Base-by-base conservation (phyloP, 305 asterid genomes). In the Fraxinus nigra region DNA sequence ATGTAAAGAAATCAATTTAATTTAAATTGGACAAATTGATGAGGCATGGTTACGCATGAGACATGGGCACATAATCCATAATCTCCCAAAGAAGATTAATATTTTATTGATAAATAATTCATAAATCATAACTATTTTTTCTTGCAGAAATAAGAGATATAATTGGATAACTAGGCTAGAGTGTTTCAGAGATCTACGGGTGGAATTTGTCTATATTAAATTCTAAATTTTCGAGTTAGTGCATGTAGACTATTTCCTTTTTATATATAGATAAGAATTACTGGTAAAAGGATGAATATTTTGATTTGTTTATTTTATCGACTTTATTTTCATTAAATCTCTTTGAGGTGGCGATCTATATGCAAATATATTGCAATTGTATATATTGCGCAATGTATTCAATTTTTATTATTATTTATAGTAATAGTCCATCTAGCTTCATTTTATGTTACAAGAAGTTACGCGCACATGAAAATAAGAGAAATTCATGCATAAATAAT, bases 1-100 rank as follows among this genome's bases (percentile, higher is more conserved):
- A 14, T 75, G 69, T 11, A 78, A 75, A 72, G 70, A 81, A 69
- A 59, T 67, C 4, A 28, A 5, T 67, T 59, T 59, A 59, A 59
- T 59, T 59, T 20, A 59, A 7, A 8, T 20, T 9, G 32, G 70
- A 67, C 3, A 26, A 3, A 28, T 63, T 28, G 33, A 9, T 26
- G 35, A 24, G 73, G 73, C 34, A 26, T 22, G 34, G 35, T 24
- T 26, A 65, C 73, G 37, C 28, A 65, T 13, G 34, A 24, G 73
- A 28, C 18, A 26, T 67, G 38, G 74, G 74, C 20, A 4, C 37
- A 28, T 10, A 11, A 28, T 67, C 20, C 34, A 67, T 67, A 67
- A 67, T 67, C 18, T 26, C 51, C n/a, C 34, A 26, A 65, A 2
- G 16, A 26, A 10, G n/a, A n/a, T n/a, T 4, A 65, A 65, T 26